Conservation (phyloP, 192 early-diverging fungal species). For the Entomortierella parvispora region DNA sequence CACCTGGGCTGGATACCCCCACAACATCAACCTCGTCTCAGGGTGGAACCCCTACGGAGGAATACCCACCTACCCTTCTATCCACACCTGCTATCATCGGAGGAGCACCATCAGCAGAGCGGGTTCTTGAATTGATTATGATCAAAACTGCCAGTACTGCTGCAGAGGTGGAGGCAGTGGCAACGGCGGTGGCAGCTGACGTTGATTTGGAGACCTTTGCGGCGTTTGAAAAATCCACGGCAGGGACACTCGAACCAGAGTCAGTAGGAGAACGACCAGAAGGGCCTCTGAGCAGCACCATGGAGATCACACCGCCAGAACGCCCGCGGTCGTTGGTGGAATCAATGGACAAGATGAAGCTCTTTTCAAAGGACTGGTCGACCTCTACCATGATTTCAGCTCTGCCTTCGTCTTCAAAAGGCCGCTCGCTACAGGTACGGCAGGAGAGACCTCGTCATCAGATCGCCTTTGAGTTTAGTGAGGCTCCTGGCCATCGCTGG, state of each 20-base stretch:
- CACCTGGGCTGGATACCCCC: not conserved
- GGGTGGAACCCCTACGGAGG: conserved; percentile 8
- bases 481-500: conserved; percentile 37
- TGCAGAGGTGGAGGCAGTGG: conserved; percentile 8
- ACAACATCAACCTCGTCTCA: conserved; percentile 8
- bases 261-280: too few species aligned
- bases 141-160: conserved; percentile 9
- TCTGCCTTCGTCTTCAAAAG: not conserved
- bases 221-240: not conserved
- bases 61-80: not conserved
- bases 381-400: not conserved
- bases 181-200: not conserved
- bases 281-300: too few species aligned
- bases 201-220: not conserved
- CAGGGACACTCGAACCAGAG: too few species aligned
- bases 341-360: too few species aligned
- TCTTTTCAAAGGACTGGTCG: too few species aligned
- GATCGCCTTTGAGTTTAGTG: conserved; percentile 42
- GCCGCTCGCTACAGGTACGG: not conserved
- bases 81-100: conserved; percentile 9
- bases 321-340: too few species aligned
- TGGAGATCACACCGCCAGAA: too few species aligned
- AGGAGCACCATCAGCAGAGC: conserved; percentile 27
- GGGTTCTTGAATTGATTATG: conserved; percentile 28
- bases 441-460: conserved; percentile 24